Evolutionary conservation across 352 stramenopile species (phyloP), one percentile per base, ranked within the genome.

Genomic region (Plasmopara viticola): DNA sequence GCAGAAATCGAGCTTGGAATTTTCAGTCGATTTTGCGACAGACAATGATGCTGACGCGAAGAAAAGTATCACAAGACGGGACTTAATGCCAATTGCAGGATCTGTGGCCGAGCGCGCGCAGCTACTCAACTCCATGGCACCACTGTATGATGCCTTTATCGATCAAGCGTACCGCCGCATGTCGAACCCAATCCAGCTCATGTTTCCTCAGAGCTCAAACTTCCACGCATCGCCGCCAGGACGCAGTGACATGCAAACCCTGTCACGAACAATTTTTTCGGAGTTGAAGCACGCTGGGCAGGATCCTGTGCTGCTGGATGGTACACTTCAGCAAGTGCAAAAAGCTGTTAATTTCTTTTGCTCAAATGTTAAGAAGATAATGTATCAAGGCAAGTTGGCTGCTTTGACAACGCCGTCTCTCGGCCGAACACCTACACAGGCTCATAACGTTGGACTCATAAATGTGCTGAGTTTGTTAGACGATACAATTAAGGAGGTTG

Each of bases 171-270:
- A 81, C 37, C 66, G 74, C 9, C 72, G 76, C 2, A 71, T 94
- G 50, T 74, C 72, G 3, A 84, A 81, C 28, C 84, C 82, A 38
- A 88, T 94, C 37, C 67, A 90, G 56, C 78, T 94, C 58, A 94
- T 94, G 84, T 94, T 94, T 49, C 84, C 84, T 8, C 76, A 91
- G 33, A 90, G 77, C 59, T 64, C 76, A 15, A 86, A 82, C 54
- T 94, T 90, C 59, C 84, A 94, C 58, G 69, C 80, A 41, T 90
- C 82, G 20, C 79, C 82, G 7, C 84, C 84, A 9, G 84, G 79
- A 20, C 74, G 82, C 10, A 90, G 74, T 37, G 84, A 94, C 28
- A 92, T 93, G 74, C 78, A 87, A 54, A 90, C 80, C 9, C 62
- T 94, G 3, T 77, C 79, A 14, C 78, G 78, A 25, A 86, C 81